Percentiles rank a stretch among this genome's conserved stretches.
Conservation (phyloP, 371 early-diverging fungal species). For the Saksenaea vasiformis region DNA sequence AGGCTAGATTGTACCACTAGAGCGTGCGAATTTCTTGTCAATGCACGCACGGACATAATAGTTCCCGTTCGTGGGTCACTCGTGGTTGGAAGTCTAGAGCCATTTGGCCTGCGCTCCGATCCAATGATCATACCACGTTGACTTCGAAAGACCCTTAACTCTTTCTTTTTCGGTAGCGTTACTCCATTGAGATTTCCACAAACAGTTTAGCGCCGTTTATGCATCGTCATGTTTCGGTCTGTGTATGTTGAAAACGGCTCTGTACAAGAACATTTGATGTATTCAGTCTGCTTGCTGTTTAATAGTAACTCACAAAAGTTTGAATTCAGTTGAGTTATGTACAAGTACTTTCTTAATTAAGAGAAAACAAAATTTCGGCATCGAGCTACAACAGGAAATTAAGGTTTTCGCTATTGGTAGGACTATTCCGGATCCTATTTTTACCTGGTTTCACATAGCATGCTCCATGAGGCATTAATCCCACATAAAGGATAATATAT, state of each 20-base stretch:
- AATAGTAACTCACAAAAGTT: no score
- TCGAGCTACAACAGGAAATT: no score
- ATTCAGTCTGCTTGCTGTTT: no score
- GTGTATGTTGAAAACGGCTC: no score
- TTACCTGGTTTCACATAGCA: not conserved
- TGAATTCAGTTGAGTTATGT: no score
- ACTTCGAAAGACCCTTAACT: not conserved
- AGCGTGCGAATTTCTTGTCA: constrained; percentile 4
- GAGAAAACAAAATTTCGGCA: no score
- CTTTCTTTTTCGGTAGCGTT: not conserved
- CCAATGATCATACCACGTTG: not conserved
- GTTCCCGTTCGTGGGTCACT: not conserved
- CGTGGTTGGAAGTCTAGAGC: not conserved
- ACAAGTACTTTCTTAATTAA: no score
- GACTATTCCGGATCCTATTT: no score
- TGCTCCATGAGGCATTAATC: not conserved
- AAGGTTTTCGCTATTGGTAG: no score
- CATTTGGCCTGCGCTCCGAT: not conserved
- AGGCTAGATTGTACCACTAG: not conserved
- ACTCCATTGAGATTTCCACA: not conserved
- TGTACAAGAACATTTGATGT: no score
- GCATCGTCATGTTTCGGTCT: not conserved
- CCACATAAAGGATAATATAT: not conserved
- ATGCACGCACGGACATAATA: not conserved
- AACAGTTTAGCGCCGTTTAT: not conserved